phyloP scores from a whole-genome alignment of 805 yeast species.

The Schwanniomyces pseudopolymorphus region DNA sequence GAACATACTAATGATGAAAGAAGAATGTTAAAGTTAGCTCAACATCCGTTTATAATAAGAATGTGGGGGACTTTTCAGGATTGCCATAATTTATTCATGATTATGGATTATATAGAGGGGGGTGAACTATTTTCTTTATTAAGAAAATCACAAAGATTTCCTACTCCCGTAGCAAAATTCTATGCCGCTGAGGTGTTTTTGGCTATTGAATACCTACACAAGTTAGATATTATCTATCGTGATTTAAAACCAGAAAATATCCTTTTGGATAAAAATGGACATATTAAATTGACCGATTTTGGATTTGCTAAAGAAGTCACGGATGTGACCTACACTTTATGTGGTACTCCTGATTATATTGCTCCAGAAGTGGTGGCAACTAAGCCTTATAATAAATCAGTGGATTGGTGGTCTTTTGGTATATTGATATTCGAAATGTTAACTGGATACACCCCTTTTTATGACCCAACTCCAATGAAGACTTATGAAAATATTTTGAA shows the following conservation, averaged over 20 bases:
- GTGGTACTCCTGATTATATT: slow-evolving; percentile 66
- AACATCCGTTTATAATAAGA: slow-evolving; percentile 59
- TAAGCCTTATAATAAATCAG: slow-evolving; percentile 61
- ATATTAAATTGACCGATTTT: slow-evolving; percentile 59
- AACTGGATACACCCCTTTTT: slow-evolving; percentile 62
- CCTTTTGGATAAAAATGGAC: slow-evolving; percentile 57
- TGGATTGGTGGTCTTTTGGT: slow-evolving; percentile 68
- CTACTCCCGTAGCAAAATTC: slow-evolving; percentile 63
- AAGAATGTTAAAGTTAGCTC: slow-evolving; percentile 55
- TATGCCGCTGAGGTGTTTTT: slow-evolving; percentile 62
- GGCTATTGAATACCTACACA: slow-evolving; percentile 58
- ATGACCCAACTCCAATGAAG: slow-evolving; percentile 63
- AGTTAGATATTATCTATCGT: slow-evolving; percentile 58
- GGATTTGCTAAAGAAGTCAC: slow-evolving; percentile 63
- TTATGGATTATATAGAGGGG: slow-evolving; percentile 66
- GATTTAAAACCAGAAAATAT: slow-evolving; percentile 65
- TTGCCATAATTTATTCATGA: slow-evolving; percentile 55
- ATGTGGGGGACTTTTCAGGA: slow-evolving; percentile 73
- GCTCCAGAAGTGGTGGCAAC: slow-evolving; percentile 68
- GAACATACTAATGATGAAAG: slow-evolving; percentile 66
- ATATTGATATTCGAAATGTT: slow-evolving; percentile 61
- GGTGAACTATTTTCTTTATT: slow-evolving; percentile 59
- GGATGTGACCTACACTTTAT: slow-evolving; percentile 59
- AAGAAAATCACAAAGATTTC: slow-evolving; percentile 58
- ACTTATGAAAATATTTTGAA: slow-evolving; percentile 59